These are phyloP conservation scores for Wickerhamiella infanticola DNA, from an alignment of 1,139 yeast species.

Conservation along the genomic window DNA sequence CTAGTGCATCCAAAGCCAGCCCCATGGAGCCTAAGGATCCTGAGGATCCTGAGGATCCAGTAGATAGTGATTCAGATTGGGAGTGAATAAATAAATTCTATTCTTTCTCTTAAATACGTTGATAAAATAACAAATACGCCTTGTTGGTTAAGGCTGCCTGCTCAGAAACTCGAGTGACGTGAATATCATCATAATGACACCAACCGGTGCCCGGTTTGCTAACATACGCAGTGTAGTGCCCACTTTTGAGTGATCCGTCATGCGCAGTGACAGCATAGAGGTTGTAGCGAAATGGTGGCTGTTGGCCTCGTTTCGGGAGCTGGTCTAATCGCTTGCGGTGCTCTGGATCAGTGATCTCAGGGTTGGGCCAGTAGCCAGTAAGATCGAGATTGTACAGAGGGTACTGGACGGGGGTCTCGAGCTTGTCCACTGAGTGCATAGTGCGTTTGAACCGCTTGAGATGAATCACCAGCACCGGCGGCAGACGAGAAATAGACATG, in stretches of 20 bases:
- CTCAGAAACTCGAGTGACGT: constrained; percentile 31
- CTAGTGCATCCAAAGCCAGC: constrained; percentile 3
- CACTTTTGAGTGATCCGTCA: constrained; percentile 65
- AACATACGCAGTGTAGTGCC: constrained; percentile 84
- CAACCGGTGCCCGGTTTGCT: constrained; percentile 47
- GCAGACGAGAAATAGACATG: constrained; percentile 54
- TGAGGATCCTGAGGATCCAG: constrained; percentile 4
- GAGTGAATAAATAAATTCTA: constrained; percentile 5
- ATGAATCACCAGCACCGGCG: constrained; percentile 56
- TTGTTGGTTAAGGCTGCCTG: constrained; percentile 37
- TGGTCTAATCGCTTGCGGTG: constrained; percentile 28
- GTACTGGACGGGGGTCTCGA: constrained; percentile 46
- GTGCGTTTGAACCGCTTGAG: constrained; percentile 52
- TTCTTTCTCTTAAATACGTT: constrained; percentile 9
- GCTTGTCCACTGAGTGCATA: constrained; percentile 33
- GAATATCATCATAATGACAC: constrained; percentile 68
- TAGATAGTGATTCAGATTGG: constrained; percentile 15
- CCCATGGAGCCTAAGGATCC: neutral
- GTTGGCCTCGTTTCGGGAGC: constrained; percentile 59
- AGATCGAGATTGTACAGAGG: constrained; percentile 48
- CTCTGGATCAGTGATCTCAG: constrained; percentile 19
- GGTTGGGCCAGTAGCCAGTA: constrained; percentile 64
- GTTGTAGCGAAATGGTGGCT: constrained; percentile 64
- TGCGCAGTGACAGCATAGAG: constrained; percentile 85
- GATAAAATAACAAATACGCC: constrained; percentile 62